Evolutionary conservation across 2,329 filamentous ascomycete species (phyloP).

Genomic region (Ophiostoma populinum): DNA sequence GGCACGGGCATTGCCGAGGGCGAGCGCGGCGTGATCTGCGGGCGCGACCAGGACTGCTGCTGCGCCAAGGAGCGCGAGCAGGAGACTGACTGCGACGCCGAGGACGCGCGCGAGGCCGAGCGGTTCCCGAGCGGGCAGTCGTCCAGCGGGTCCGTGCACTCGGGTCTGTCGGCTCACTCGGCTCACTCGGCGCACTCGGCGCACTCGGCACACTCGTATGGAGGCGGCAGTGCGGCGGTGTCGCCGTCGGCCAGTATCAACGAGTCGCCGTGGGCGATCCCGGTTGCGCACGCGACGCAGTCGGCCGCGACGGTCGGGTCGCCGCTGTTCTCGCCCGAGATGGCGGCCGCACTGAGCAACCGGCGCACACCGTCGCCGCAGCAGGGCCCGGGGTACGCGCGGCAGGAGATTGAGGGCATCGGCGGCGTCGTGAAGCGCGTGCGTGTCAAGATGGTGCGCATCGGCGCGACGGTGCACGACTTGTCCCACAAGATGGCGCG

Average conservation of each 20-base stretch:
- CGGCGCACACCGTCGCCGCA: constrained; percentile 28
- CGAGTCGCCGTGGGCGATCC: constrained; percentile 8
- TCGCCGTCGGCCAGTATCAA: constrained; percentile 4
- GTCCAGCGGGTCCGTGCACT: constrained; percentile 4
- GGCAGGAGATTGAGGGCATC: constrained; percentile 83
- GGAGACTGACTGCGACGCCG: constrained; percentile 73
- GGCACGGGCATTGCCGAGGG: constrained; percentile 81
- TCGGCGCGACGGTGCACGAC: constrained; percentile 74
- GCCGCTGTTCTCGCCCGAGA: constrained; percentile 11
- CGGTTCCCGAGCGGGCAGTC: constrained; percentile 7
- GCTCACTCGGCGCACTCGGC: constrained; percentile 4
- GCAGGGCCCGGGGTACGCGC: constrained; percentile 55
- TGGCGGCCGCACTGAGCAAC: constrained; percentile 10
- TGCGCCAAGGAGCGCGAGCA: constrained; percentile 61
- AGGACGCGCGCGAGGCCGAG: constrained; percentile 41
- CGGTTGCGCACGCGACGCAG: constrained; percentile 10
- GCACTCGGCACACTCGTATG: constrained; percentile 6
- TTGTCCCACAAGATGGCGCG: constrained; percentile 60
- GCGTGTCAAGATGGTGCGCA: constrained; percentile 61
- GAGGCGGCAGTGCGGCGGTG: constrained; percentile 3
- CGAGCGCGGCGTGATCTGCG: constrained; percentile 75
- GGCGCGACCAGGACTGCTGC: constrained; percentile 60
- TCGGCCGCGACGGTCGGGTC: constrained; percentile 9
- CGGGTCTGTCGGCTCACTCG: constrained; percentile 5
- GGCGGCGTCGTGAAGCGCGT: constrained; percentile 79